Evolutionary conservation across 768 basidiomycete genomes (phyloP), one percentile per base, ranked within the genome.

Genomic region (Trametes punicea): DNA sequence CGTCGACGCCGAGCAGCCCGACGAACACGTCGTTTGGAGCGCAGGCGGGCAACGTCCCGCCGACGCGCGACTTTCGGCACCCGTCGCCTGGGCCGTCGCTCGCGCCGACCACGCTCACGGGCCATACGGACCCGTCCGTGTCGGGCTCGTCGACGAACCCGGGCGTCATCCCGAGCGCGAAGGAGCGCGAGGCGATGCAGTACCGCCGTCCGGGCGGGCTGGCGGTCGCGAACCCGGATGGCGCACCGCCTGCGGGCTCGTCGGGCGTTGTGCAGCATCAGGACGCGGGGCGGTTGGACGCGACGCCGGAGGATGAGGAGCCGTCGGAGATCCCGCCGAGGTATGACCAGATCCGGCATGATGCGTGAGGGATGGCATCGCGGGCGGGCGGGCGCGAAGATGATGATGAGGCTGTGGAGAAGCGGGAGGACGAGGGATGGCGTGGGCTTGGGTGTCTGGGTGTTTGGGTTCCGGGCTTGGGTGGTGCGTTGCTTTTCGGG

Each of bases 101-200:
- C 53, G 62, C 64, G n/a, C 40, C 55, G 40, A 59, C 61, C 30
- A 54, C 51, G 16, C 48, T 47, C 34, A 53, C 38, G 44, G 36
- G 49, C 18, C 42, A 38, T 4, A 30, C 44, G 13, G 50, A 52
- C 47, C 52, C 55, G 36, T 53, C 57, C 16, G 29, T 39, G 6
- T 45, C 58, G 27, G 55, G 50, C 38, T 57, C 60, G 39, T 46
- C 47, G 27, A 26, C 45, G n/a, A 52, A 20, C 18, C 30, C 46
- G 5, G 61, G 61, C 11, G 53, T 59, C 31, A 25, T 67, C 21
- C 66, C 64, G 48, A 60, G 59, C 38, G 33, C 53, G 26, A 71
- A 71, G 58, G 70, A 71, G 66, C 62, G 61, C 31, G 70, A 71
- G 64, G 68, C 65, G 56, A 30, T 51, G 46, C 39, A 25, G 42